A percentile compares a stretch with the other conserved stretches of the same genome.
These are phyloP conservation scores for Syncephalastrum monosporum DNA, from an alignment of 371 early-diverging fungal genomes.

Conservation along the genomic window DNA sequence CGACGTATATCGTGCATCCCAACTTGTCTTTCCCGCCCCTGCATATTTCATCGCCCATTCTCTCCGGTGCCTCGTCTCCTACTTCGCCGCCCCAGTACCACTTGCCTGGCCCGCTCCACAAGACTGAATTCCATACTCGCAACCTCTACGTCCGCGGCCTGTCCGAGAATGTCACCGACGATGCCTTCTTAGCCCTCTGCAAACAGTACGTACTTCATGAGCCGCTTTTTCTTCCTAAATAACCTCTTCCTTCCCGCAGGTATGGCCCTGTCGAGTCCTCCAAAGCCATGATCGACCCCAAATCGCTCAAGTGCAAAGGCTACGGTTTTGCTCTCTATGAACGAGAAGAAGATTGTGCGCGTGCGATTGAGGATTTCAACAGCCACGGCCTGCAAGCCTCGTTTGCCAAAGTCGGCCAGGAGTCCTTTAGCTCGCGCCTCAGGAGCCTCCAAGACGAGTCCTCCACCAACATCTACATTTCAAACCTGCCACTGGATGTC, in stretches of 20 bases:
- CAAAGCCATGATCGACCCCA: conserved; percentile 82
- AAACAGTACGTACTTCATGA: conserved; percentile 11
- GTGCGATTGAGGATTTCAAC: conserved; percentile 69
- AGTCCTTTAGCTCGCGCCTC: conserved; percentile 73
- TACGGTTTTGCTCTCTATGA: conserved; percentile 92
- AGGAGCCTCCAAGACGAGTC: conserved; percentile 73
- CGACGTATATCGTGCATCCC: conserved; percentile 32
- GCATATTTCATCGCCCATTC: conserved; percentile 38
- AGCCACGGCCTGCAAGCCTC: conserved; percentile 67
- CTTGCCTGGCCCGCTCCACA: conserved; percentile 20
- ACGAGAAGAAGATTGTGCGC: conserved; percentile 58
- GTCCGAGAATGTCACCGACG: conserved; percentile 67
- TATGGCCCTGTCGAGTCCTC: conserved; percentile 79
- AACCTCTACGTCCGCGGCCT: conserved; percentile 89
- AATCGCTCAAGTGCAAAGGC: conserved; percentile 81
- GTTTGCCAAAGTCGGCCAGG: conserved; percentile 74
- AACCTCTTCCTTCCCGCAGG: conserved; percentile 22
- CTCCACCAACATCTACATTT: conserved; percentile 82
- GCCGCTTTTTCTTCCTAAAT: neutral
- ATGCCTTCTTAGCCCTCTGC: conserved; percentile 65
- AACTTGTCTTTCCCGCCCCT: conserved; percentile 39
- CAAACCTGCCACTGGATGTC: conserved; percentile 74
- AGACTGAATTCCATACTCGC: conserved; percentile 22
- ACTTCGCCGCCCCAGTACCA: conserved; percentile 25
- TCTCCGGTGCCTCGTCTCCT: conserved; percentile 31